phyloP scores from a whole-genome alignment of 2,329 filamentous ascomycete genomes.

The Aspergillus carbonarius region DNA sequence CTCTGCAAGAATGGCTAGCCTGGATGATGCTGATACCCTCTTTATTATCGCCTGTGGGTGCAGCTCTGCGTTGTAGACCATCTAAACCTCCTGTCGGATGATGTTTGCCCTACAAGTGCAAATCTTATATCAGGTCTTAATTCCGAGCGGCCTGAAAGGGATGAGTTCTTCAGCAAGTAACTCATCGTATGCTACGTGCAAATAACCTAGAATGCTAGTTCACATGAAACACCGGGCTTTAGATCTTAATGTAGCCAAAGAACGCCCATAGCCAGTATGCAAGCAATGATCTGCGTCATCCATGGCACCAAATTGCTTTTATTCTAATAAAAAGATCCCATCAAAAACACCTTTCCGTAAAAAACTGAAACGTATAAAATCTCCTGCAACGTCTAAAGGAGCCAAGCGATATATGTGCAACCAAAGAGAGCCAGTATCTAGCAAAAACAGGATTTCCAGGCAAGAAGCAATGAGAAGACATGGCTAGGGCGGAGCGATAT shows the following conservation, averaged over 20 bases:
- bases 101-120: background rate
- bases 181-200: background rate
- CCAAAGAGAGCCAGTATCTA: constrained; percentile 10
- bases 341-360: constrained; percentile 17
- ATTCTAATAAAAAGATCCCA: constrained; percentile 19
- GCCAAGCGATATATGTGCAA: constrained; percentile 15
- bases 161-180: background rate
- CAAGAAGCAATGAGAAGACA: background rate
- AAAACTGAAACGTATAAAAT: constrained; percentile 17
- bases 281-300: background rate
- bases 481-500: background rate
- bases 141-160: background rate
- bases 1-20: no score
- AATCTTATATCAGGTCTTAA: background rate
- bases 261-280: background rate
- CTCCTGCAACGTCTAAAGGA: constrained; percentile 4
- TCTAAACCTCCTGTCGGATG: no score
- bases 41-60: background rate
- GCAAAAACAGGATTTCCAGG: background rate
- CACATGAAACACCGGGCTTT: background rate
- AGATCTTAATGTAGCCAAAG: background rate
- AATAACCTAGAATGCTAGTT: background rate
- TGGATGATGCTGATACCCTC: background rate
- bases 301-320: background rate
- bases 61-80: background rate